Percentiles rank a stretch among this genome's conserved stretches.
Evolutionary conservation across 1,284 basidiomycete genomes (phyloP).

Genomic region (Cryptococcus hybrid): DNA sequence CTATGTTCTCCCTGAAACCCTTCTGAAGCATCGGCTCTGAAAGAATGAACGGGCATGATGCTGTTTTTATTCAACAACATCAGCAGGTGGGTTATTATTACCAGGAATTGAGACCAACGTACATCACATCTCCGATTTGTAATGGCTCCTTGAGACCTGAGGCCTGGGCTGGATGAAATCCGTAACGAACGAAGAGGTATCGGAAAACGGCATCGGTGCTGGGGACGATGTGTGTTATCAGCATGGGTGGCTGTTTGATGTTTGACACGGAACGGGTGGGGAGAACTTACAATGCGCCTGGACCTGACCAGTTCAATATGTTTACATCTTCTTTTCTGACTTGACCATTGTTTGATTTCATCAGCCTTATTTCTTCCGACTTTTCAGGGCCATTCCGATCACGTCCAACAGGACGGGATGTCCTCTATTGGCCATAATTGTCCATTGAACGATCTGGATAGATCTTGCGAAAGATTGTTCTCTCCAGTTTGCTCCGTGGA

Average conservation of each 20-base stretch:
- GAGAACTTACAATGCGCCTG: constrained; percentile 27
- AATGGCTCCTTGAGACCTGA: constrained; percentile 14
- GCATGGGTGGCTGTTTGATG: neutral
- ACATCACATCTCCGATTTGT: constrained; percentile 28
- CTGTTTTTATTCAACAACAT: constrained; percentile 2
- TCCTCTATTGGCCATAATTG: constrained; percentile 20
- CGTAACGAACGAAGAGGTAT: constrained; percentile 30
- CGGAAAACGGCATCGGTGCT: constrained; percentile 22
- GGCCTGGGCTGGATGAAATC: constrained; percentile 19
- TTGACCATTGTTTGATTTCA: no score
- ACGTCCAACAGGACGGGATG: constrained; percentile 37
- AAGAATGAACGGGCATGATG: constrained; percentile 24
- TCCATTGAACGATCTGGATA: constrained; percentile 35
- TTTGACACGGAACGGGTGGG: no score
- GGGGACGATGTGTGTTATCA: neutral
- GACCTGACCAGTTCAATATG: constrained; percentile 28
- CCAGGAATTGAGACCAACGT: neutral
- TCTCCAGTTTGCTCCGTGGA: constrained; percentile 9
- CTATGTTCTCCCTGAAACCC: constrained; percentile 21
- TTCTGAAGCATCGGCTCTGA: constrained; percentile 27
- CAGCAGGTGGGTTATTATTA: neutral
- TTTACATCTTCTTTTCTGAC: constrained; percentile 2
- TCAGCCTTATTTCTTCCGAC: constrained; percentile 7
- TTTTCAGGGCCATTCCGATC: constrained; percentile 19
- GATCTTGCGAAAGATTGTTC: constrained; percentile 20